Base-by-base conservation (phyloP, 148 eudicot species). In the Arbutus unedo region DNA sequence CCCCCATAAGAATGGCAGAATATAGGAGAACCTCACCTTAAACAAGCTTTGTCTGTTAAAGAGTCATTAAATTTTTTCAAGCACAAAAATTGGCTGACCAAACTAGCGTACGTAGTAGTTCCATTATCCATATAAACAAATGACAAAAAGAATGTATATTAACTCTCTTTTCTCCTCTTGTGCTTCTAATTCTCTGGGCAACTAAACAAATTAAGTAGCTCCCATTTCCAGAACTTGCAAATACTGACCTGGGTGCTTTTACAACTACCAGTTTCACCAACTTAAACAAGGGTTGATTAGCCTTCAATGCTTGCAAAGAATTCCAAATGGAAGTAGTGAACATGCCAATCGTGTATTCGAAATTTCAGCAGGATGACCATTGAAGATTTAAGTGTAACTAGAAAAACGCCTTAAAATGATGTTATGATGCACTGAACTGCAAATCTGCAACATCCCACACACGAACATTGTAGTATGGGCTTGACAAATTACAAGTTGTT, bases 181-280 rank as follows among this genome's bases (percentile, higher is more conserved):
- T n/a, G n/a, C n/a, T n/a, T n/a, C n/a, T n/a, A n/a, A n/a, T n/a
- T n/a, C n/a, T n/a, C n/a, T n/a, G n/a, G n/a, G n/a, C n/a, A n/a
- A n/a, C 13, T 38, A 60, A 86, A 56, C 15, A 44, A 43, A 50
- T 21, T 56, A 79, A 23, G 13, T 0, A 80, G 54, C 55, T 8
- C 21, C 6, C 43, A 72, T 10, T 5, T 14, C 74, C 8, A 48
- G 11, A 15, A 47, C 14, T 23, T n/a, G 47, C 2, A 43, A 76
- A 3, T 2, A 82, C 87, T 6, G 15, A 96, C 99, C 99, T 96
- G 99, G 48, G 99, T 96, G 23, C 97, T 96, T 91, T 96, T 96
- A 71, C 99, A 97, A 88, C 98, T 94, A 79, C 99, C 99, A 51
- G 99, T 96, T 85, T 96, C 99, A 79, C 99, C 99, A 25, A 96